Conservation (phyloP, 2,329 filamentous ascomycete genomes). For the Bipolaris sorokiniana region DNA sequence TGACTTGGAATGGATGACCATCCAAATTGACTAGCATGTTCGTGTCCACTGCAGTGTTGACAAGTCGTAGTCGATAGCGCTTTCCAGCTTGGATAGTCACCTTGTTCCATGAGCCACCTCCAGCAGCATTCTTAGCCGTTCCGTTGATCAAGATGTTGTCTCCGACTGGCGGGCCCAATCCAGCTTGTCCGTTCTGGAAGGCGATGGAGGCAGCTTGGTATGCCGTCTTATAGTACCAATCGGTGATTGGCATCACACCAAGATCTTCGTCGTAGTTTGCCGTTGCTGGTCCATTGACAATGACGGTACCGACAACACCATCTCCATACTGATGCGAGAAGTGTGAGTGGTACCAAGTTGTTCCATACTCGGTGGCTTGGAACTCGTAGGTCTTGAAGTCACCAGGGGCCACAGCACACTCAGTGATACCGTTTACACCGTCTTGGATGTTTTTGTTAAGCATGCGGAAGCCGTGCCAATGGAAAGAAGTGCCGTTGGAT, state of each 20-base stretch:
- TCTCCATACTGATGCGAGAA: conserved; percentile 53
- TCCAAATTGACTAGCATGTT: conserved; percentile 38
- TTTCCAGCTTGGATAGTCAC: conserved; percentile 49
- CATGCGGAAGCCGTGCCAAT: conserved; percentile 68
- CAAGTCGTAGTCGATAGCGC: conserved; percentile 62
- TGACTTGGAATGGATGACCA: conserved; percentile 40
- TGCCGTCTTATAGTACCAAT: conserved; percentile 54
- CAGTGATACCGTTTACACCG: conserved; percentile 56
- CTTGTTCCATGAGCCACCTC: conserved; percentile 39
- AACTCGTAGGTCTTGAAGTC: conserved; percentile 40
- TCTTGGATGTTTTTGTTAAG: conserved; percentile 61
- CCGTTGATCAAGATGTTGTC: conserved; percentile 62
- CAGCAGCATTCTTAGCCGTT: conserved; percentile 58
- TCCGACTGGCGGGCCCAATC: conserved; percentile 39
- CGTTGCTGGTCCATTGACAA: conserved; percentile 40
- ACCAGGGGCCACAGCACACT: conserved; percentile 59
- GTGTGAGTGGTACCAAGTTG: conserved; percentile 52
- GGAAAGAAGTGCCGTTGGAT: conserved; percentile 66
- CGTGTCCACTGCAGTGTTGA: conserved; percentile 56
- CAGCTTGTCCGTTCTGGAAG: conserved; percentile 25
- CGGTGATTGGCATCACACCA: conserved; percentile 30
- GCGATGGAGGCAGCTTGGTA: conserved; percentile 36
- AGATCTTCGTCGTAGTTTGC: conserved; percentile 41
- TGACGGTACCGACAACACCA: conserved; percentile 47
- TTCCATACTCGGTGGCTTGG: conserved; percentile 39